phyloP scores from a whole-genome alignment of 2,329 filamentous ascomycete species.

The Trichoderma sp. region DNA sequence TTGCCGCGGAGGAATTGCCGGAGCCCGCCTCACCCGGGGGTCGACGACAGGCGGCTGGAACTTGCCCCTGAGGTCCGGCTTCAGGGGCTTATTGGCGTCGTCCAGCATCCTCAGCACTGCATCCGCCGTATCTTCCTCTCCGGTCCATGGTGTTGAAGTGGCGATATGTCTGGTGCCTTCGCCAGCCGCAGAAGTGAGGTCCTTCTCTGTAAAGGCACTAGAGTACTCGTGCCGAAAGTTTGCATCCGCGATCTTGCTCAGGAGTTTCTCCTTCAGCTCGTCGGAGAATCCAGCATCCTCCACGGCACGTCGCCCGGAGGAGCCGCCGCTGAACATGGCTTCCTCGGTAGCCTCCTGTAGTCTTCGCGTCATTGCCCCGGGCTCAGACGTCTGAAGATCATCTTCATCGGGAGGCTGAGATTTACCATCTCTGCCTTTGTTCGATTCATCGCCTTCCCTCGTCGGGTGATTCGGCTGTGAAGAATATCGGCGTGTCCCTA shows the following conservation, averaged over 20 bases:
- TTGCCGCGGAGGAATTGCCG: constrained; percentile 47
- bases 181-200: constrained; percentile 60
- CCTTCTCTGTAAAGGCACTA: constrained; percentile 52
- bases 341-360: constrained; percentile 66
- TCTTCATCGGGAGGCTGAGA: background rate
- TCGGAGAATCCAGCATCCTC: constrained; percentile 66
- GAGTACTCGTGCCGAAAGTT: constrained; percentile 57
- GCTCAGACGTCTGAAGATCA: constrained; percentile 27
- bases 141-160: constrained; percentile 72
- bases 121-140: constrained; percentile 73
- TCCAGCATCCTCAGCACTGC: constrained; percentile 81
- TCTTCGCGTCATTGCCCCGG: constrained; percentile 57
- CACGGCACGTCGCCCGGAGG: constrained; percentile 60
- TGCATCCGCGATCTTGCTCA: constrained; percentile 59
- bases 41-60: constrained; percentile 54
- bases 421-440: background rate
- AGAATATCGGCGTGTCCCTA: background rate
- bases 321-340: constrained; percentile 60
- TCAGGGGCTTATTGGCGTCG: constrained; percentile 74
- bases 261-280: constrained; percentile 61
- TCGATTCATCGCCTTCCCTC: background rate
- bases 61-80: constrained; percentile 51
- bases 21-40: constrained; percentile 50
- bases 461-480: constrained; percentile 12
- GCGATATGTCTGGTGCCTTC: constrained; percentile 70